Evolutionary conservation across 176 grass and related monocot genomes (phyloP).

Genomic region (Oryza glaberrima): DNA sequence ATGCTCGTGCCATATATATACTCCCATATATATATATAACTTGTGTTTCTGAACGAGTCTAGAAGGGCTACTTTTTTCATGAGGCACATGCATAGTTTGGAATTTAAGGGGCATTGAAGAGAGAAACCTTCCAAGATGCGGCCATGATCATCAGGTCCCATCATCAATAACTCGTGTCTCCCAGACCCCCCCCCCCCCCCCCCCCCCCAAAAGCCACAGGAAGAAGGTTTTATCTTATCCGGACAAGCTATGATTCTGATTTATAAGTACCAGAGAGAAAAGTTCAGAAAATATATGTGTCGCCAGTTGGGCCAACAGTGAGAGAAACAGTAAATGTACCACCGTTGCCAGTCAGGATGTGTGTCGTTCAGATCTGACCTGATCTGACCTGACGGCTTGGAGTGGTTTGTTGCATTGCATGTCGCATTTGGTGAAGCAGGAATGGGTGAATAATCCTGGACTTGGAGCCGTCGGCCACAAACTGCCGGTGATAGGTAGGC

Average conservation of each 20-base stretch:
- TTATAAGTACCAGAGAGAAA: background rate
- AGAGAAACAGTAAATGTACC: conserved; percentile 31
- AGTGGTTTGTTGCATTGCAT: conserved; percentile 25
- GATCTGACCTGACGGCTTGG: background rate
- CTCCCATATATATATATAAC: background rate
- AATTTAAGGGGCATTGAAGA: conserved; percentile 24
- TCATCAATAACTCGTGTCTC: conserved; percentile 15
- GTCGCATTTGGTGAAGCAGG: conserved; percentile 46
- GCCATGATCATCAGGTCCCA: conserved; percentile 40
- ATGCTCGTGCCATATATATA: background rate
- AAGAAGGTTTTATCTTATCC: background rate
- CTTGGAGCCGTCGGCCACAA: no score
- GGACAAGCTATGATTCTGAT: background rate
- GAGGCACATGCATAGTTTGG: conserved; percentile 34
- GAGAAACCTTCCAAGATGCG: conserved; percentile 37
- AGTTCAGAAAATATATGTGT: conserved; percentile 1
- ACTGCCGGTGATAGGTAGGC: no score
- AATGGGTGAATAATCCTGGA: no score
- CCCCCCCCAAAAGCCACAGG: background rate
- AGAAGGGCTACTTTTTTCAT: conserved; percentile 9
- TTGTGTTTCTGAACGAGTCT: background rate
- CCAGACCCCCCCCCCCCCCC: background rate
- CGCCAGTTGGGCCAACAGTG: conserved; percentile 41
- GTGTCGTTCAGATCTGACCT: conserved; percentile 9
- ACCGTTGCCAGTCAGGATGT: background rate